Evolutionary conservation across 2,329 filamentous ascomycete genomes (phyloP).

Genomic region (Dendrostoma leiphaemia): DNA sequence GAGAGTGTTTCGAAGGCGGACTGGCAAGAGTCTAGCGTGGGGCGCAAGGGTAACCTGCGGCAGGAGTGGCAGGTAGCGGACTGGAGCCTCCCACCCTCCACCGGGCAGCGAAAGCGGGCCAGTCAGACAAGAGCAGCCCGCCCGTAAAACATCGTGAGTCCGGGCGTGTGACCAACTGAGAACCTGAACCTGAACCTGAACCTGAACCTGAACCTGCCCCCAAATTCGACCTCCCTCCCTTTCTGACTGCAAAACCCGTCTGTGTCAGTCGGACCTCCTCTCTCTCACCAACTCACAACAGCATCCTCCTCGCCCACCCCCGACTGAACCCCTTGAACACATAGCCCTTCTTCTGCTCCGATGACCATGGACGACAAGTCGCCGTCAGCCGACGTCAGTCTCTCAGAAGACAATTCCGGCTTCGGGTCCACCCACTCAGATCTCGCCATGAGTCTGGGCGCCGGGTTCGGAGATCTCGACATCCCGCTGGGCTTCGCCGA

Average conservation of each 20-base stretch:
- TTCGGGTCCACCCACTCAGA: conserved; percentile 5
- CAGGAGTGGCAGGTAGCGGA: neutral
- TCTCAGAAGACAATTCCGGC: conserved; percentile 12
- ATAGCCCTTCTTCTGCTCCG: neutral
- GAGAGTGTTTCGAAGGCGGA: neutral
- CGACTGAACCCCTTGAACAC: too few species aligned
- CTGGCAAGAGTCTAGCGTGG: neutral
- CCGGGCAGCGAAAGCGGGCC: conserved; percentile 9
- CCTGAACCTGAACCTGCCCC: neutral
- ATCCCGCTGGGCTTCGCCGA: conserved; percentile 24
- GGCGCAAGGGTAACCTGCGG: neutral
- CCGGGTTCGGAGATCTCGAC: conserved; percentile 19
- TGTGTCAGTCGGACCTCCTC: too few species aligned
- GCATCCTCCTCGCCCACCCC: neutral
- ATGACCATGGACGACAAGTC: conserved; percentile 17
- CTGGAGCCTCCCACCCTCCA: neutral
- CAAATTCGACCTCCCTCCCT: too few species aligned
- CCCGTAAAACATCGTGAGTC: conserved; percentile 21
- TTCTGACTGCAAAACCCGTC: too few species aligned
- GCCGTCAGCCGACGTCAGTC: conserved; percentile 12
- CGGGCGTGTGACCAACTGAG: conserved; percentile 15
- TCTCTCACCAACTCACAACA: neutral
- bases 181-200: neutral
- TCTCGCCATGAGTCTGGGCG: conserved; percentile 14
- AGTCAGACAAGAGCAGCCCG: conserved; percentile 11